Evolutionary conservation across 495 filamentous ascomycete genomes (phyloP), one percentile per base, ranked within the genome.

Genomic region (Penicillium riverlandense): DNA sequence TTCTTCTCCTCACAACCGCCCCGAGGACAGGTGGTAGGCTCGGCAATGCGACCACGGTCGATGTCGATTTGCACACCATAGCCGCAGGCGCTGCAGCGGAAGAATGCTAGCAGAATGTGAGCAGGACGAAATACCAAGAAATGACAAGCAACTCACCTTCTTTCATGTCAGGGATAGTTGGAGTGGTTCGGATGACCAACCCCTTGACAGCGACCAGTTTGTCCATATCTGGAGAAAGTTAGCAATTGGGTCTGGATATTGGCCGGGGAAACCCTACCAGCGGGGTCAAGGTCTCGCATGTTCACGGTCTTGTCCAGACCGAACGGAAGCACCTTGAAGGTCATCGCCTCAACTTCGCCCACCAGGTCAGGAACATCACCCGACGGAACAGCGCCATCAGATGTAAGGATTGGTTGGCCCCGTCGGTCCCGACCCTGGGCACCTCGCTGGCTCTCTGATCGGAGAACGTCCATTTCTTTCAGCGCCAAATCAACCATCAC

Each of bases 111-210:
- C 15, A 13, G 28, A 7, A 8, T 44, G 38, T 49, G 34, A 38
- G 40, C 36, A 38, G 39, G 6, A 30, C 29, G 1, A 30, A 11
- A 8, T 5, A 3, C 8, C 35, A 37, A 16, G 22, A 41, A 11
- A 35, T 22, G 1, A 11, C n/a, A 35, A 14, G 5, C 6, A 8
- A 54, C 63, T 58, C 63, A 77, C 78, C 81, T 62, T 86, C 81
- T 59, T 94, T 96, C 94, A 97, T 97, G 56, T 99, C 92, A 3
- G 92, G 92, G 48, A 99, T 97, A 44, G 97, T 83, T 5, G 92
- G 88, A 2, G 94, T 96, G 11, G 95, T 84, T 14, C 92, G 84
- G 55, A 99, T 99, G 36, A 97, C 92, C 34, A 99, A 74, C 40
- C 92, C 92, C 66, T 97, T 99, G 65, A 99, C 85, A 57, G 84